A percentile compares a stretch with the other conserved stretches of the same genome.
Evolutionary conservation across 2,329 filamentous ascomycete genomes (phyloP).

Genomic region (Aspergillus sp.): DNA sequence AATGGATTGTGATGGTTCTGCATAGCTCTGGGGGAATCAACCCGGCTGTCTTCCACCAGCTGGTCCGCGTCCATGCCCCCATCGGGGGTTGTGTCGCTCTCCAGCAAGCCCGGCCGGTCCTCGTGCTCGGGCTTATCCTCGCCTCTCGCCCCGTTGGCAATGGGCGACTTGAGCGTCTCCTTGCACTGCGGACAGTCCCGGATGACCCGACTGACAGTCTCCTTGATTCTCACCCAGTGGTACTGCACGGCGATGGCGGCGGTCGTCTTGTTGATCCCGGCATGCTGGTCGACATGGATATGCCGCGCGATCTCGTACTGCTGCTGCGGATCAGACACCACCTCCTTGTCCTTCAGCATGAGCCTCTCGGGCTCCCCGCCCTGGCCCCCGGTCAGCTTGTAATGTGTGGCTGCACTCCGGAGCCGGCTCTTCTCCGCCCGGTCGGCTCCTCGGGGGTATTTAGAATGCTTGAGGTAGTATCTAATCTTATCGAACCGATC

Average conservation of each 20-base stretch:
- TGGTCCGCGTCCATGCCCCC: conserved; percentile 9
- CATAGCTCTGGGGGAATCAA: conserved; percentile 10
- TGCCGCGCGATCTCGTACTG: conserved; percentile 83
- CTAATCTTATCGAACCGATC: conserved; percentile 98
- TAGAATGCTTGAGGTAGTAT: conserved; percentile 89
- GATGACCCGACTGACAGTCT: conserved; percentile 91
- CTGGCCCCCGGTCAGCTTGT: conserved; percentile 59
- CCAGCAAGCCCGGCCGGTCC: conserved; percentile 4
- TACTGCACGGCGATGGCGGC: conserved; percentile 87
- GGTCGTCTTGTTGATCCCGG: conserved; percentile 96
- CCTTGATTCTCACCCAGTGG: conserved; percentile 97
- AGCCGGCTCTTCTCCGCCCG: conserved; percentile 91
- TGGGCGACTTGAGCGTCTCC: conserved; percentile 56
- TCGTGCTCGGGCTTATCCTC: conserved; percentile 15
- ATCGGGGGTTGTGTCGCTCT: conserved; percentile 7
- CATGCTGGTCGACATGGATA: conserved; percentile 67
- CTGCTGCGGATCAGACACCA: conserved; percentile 77
- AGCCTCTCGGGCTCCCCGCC: conserved; percentile 57
- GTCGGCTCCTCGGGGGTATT: conserved; percentile 88
- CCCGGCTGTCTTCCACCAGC: conserved; percentile 14
- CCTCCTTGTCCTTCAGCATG: conserved; percentile 97
- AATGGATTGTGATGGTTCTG: conserved; percentile 26
- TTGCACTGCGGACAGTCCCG: conserved; percentile 86
- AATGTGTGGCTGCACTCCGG: conserved; percentile 86
- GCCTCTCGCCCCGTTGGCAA: conserved; percentile 19